Evolutionary conservation across 352 stramenopile species (phyloP).

Genomic region (Phytopythium montanum): DNA sequence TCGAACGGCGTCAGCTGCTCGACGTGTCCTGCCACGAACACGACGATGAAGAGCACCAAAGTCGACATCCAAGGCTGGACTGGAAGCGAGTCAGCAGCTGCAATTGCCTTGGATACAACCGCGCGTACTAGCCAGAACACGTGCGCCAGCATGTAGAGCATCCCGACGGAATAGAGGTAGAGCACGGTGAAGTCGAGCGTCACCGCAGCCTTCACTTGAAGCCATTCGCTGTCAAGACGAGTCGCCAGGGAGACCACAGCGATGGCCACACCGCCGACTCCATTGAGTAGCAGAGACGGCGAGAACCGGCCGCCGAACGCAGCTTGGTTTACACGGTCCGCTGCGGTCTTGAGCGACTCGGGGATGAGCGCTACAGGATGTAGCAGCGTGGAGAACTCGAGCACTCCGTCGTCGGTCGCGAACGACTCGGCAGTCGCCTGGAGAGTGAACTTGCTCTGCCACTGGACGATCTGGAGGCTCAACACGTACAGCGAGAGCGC

Average conservation of each 20-base stretch:
- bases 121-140: slow-evolving; percentile 38
- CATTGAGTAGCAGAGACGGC: background rate
- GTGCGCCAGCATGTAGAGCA: slow-evolving; percentile 41
- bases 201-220: slow-evolving; percentile 2
- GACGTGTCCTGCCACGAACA: slow-evolving; percentile 39
- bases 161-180: slow-evolving; percentile 51
- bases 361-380: slow-evolving; percentile 45
- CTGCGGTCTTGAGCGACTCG: slow-evolving; percentile 22
- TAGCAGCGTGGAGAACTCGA: slow-evolving; percentile 58
- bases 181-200: slow-evolving; percentile 32
- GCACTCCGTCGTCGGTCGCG: slow-evolving; percentile 14
- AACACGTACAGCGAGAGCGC: slow-evolving; percentile 63
- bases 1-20: slow-evolving; percentile 21
- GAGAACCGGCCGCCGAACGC: background rate
- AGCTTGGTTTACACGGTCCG: slow-evolving; percentile 2
- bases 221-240: background rate
- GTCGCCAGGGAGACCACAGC: background rate
- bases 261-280: background rate
- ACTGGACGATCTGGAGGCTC: slow-evolving; percentile 54
- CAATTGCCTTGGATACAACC: slow-evolving; percentile 32
- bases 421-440: slow-evolving; percentile 14
- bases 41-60: slow-evolving; percentile 25
- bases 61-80: slow-evolving; percentile 51
- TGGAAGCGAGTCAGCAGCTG: slow-evolving; percentile 7
- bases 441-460: slow-evolving; percentile 62